Percentiles rank a stretch among this genome's conserved stretches.
phyloP scores from a whole-genome alignment of 2,329 filamentous ascomycete genomes.

The Aspergillus alliaceus region DNA sequence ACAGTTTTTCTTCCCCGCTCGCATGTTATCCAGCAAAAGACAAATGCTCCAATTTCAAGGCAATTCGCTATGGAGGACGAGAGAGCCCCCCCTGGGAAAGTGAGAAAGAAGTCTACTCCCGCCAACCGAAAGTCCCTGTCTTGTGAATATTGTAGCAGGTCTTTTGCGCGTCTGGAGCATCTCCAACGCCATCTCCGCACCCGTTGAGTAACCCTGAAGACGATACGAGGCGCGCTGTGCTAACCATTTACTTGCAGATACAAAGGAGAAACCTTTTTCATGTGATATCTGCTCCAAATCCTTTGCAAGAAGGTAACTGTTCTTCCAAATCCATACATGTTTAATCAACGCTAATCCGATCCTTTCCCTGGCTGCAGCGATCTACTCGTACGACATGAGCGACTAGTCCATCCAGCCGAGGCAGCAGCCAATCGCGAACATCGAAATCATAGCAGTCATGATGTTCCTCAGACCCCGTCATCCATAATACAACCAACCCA shows the following conservation, averaged over 20 bases:
- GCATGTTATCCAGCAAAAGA: constrained; percentile 26
- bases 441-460: constrained; percentile 33
- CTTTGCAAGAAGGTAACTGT: constrained; percentile 46
- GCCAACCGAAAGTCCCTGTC: constrained; percentile 48
- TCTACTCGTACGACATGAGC: constrained; percentile 51
- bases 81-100: constrained; percentile 33
- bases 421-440: constrained; percentile 41
- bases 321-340: not conserved
- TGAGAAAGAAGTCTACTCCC: constrained; percentile 42
- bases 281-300: constrained; percentile 52
- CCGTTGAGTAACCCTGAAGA: constrained; percentile 43
- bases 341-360: constrained; percentile 23
- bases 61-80: constrained; percentile 41
- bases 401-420: constrained; percentile 49
- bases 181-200: constrained; percentile 54
- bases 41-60: constrained; percentile 24
- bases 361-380: constrained; percentile 35
- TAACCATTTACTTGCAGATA: constrained; percentile 39
- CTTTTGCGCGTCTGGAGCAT: constrained; percentile 51
- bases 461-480: constrained; percentile 34
- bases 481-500: constrained; percentile 39
- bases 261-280: constrained; percentile 52
- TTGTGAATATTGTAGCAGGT: constrained; percentile 50
- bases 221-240: constrained; percentile 6
- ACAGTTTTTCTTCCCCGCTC: constrained; percentile 42